Conservation (phyloP, 2,329 filamentous ascomycete species). For the Phaeosphaeria sp. region DNA sequence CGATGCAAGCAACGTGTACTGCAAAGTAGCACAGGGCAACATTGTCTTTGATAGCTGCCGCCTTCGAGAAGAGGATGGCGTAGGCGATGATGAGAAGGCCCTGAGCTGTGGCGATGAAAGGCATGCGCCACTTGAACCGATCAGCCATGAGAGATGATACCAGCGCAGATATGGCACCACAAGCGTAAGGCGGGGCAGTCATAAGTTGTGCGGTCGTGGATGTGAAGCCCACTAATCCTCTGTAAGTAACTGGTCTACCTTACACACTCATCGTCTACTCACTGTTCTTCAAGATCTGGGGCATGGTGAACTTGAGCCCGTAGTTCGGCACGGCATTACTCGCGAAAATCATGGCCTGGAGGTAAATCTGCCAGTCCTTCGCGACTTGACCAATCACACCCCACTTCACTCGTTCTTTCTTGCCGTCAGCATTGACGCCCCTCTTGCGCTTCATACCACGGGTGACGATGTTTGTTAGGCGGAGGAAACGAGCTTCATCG, state of each 20-base stretch:
- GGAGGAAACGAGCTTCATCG: conserved; percentile 35
- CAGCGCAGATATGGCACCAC: conserved; percentile 28
- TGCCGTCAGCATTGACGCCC: conserved; percentile 17
- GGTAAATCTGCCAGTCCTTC: conserved; percentile 58
- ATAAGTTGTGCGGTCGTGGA: conserved; percentile 33
- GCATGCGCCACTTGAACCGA: conserved; percentile 27
- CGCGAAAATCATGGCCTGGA: conserved; percentile 50
- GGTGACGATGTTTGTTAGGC: conserved; percentile 19
- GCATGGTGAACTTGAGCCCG: conserved; percentile 38
- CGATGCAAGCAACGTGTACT: conserved; percentile 50
- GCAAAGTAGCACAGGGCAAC: conserved; percentile 54
- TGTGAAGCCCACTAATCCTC: conserved; percentile 27
- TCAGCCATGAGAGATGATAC: conserved; percentile 24
- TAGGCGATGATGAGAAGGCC: conserved; percentile 48
- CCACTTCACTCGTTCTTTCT: conserved; percentile 22
- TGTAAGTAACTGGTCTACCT: background rate
- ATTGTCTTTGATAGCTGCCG: conserved; percentile 48
- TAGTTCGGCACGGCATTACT: conserved; percentile 43
- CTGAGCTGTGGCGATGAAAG: conserved; percentile 24
- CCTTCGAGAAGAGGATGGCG: conserved; percentile 50
- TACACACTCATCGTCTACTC: background rate
- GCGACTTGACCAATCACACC: conserved; percentile 46
- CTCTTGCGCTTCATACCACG: conserved; percentile 17
- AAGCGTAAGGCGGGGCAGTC: conserved; percentile 30
- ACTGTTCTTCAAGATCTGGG: conserved; percentile 18